phyloP scores from a whole-genome alignment of 2,329 filamentous ascomycete species.

The Pestalotiopsis fici region DNA sequence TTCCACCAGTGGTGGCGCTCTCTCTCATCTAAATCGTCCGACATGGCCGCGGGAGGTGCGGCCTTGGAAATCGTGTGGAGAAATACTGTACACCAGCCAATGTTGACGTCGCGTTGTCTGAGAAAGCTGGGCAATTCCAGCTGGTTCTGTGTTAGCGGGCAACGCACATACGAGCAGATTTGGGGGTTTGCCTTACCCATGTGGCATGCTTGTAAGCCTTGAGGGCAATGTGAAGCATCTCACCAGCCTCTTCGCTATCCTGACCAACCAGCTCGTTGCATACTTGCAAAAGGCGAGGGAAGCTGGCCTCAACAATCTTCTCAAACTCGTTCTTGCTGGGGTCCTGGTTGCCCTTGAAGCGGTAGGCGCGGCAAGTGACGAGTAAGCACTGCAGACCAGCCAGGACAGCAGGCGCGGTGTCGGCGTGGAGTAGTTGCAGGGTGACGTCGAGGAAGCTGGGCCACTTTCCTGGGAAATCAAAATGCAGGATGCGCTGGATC shows the following conservation, averaged over 20 bases:
- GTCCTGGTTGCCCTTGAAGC: slow-evolving; percentile 84
- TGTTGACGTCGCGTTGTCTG: slow-evolving; percentile 78
- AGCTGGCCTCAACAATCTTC: slow-evolving; percentile 88
- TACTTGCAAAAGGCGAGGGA: slow-evolving; percentile 83
- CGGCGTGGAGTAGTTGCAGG: slow-evolving; percentile 81
- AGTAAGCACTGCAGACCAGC: slow-evolving; percentile 92
- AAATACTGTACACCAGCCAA: slow-evolving; percentile 96
- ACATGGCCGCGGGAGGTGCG: slow-evolving; percentile 76
- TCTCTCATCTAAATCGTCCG: slow-evolving; percentile 78
- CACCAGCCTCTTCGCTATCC: slow-evolving; percentile 89
- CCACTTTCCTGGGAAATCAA: slow-evolving; percentile 94
- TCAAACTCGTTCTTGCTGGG: slow-evolving; percentile 82
- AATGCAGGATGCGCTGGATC: slow-evolving; percentile 92
- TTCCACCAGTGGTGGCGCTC: slow-evolving; percentile 99
- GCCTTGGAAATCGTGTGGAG: slow-evolving; percentile 85
- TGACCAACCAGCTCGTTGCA: slow-evolving; percentile 88
- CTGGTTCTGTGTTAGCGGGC: slow-evolving; percentile 43
- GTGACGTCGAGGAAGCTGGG: slow-evolving; percentile 93
- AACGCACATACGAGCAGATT: background rate
- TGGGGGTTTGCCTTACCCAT: slow-evolving; percentile 64
- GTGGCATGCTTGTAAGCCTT: slow-evolving; percentile 99
- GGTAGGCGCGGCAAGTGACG: slow-evolving; percentile 91
- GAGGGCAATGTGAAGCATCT: slow-evolving; percentile 93
- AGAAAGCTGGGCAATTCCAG: slow-evolving; percentile 82
- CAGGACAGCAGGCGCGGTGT: slow-evolving; percentile 84